phyloP scores from a whole-genome alignment of 2,329 filamentous ascomycete species.

The Fusarium sp. region DNA sequence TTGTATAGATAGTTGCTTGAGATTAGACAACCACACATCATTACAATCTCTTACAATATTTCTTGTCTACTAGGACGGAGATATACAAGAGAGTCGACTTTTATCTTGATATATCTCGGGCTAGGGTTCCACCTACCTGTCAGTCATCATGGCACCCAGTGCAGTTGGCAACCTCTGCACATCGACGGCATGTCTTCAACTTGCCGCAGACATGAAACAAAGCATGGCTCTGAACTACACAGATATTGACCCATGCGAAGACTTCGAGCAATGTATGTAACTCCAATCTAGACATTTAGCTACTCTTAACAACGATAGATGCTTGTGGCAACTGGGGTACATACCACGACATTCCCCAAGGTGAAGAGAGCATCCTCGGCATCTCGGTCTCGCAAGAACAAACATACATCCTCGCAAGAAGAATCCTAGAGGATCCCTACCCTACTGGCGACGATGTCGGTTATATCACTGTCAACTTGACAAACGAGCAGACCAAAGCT shows the following conservation, averaged over 20 bases:
- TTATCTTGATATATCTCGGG: background rate
- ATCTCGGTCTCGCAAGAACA: background rate
- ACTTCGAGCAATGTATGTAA: conserved; percentile 70
- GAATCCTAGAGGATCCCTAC: conserved; percentile 59
- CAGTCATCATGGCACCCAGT: background rate
- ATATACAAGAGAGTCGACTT: background rate
- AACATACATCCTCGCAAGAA: conserved; percentile 35
- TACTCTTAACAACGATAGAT: background rate
- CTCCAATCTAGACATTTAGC: background rate
- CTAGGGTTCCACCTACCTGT: background rate
- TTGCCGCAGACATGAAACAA: conserved; percentile 8
- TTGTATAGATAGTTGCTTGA: background rate
- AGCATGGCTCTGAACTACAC: conserved; percentile 59
- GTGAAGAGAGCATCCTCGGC: conserved; percentile 55
- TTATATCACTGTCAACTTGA: conserved; percentile 31
- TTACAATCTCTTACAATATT: background rate
- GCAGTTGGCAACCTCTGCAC: background rate
- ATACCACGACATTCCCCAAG: conserved; percentile 72
- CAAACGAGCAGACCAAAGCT: conserved; percentile 51
- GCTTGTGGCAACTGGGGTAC: conserved; percentile 75
- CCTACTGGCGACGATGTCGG: conserved; percentile 62
- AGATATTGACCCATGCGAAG: conserved; percentile 72
- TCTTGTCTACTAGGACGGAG: background rate
- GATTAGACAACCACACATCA: too few species aligned
- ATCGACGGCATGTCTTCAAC: conserved; percentile 2